Conservation (phyloP, 108 stramenopile species). For the Pinguiococcus pyrenoidosus region DNA sequence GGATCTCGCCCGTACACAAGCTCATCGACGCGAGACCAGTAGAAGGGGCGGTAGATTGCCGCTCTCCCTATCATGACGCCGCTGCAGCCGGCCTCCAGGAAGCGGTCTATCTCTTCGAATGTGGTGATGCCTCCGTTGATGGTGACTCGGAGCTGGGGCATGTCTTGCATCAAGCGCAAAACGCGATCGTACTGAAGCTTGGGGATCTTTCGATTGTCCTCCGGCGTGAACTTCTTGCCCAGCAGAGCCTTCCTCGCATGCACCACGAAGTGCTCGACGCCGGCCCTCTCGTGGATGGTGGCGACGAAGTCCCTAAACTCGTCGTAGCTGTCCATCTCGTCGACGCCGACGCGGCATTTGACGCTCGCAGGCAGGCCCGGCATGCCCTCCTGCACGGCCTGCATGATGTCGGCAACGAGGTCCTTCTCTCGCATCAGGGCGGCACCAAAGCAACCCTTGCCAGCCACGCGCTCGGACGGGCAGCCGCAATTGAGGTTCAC, state of each 20-base stretch:
- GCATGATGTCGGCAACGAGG: slow-evolving; percentile 58
- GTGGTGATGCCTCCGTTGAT: slow-evolving; percentile 25
- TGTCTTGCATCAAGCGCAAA: slow-evolving; percentile 17
- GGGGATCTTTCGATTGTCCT: slow-evolving; percentile 88
- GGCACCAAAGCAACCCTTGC: slow-evolving; percentile 93
- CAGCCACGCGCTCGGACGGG: slow-evolving; percentile 84
- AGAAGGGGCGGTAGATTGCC: slow-evolving; percentile 12
- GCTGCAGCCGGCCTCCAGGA: slow-evolving; percentile 6
- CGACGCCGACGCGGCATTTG: slow-evolving; percentile 86
- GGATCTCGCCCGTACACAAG: slow-evolving; percentile 7
- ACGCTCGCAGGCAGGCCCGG: slow-evolving; percentile 70
- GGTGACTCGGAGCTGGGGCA: slow-evolving; percentile 17
- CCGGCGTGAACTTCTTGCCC: slow-evolving; percentile 67
- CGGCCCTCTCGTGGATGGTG: slow-evolving; percentile 55
- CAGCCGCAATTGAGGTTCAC: slow-evolving; percentile 98
- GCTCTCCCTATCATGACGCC: slow-evolving; percentile 29
- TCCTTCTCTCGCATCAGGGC: slow-evolving; percentile 75
- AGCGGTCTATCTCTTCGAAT: slow-evolving; percentile 16
- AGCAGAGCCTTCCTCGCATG: slow-evolving; percentile 95
- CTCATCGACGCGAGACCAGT: slow-evolving; percentile 20
- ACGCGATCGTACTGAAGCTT: slow-evolving; percentile 50
- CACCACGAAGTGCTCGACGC: slow-evolving; percentile 76
- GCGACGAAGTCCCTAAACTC: slow-evolving; percentile 63
- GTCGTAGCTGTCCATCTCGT: slow-evolving; percentile 65
- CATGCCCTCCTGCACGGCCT: slow-evolving; percentile 56